Evolutionary conservation across 2,329 filamentous ascomycete genomes (phyloP).

Genomic region (Colletotrichum camelliae): DNA sequence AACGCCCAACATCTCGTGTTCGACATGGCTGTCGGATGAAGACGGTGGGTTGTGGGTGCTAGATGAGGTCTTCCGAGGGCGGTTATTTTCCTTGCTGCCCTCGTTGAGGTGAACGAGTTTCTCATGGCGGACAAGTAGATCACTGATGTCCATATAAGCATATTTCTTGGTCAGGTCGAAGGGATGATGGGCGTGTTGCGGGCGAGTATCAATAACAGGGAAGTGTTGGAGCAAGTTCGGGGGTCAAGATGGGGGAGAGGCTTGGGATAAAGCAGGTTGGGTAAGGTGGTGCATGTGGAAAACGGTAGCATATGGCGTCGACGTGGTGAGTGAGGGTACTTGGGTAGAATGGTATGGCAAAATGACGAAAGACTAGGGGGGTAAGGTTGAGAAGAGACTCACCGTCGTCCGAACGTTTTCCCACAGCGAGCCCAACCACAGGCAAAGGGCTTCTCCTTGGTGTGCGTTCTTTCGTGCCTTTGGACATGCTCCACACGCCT

Average conservation of each 20-base stretch:
- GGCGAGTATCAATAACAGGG: conserved; percentile 10
- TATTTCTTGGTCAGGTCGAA: conserved; percentile 30
- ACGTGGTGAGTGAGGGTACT: conserved; percentile 12
- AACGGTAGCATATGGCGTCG: conserved; percentile 7
- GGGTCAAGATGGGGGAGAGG: neutral
- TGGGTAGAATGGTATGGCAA: neutral
- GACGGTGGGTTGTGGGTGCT: conserved; percentile 48
- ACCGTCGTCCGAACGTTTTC: conserved; percentile 68
- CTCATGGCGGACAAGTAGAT: conserved; percentile 67
- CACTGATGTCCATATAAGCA: conserved; percentile 69
- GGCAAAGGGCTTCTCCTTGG: conserved; percentile 69
- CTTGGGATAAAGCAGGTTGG: conserved; percentile 12
- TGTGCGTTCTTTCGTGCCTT: conserved; percentile 68
- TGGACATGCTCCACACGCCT: conserved; percentile 70
- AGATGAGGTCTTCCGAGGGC: conserved; percentile 52
- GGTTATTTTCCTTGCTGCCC: conserved; percentile 57
- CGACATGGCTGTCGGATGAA: conserved; percentile 52
- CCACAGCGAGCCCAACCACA: conserved; percentile 65
- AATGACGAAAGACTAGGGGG: conserved; percentile 12
- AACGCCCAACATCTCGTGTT: conserved; percentile 51
- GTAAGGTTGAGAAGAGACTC: conserved; percentile 37
- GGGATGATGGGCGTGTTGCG: neutral
- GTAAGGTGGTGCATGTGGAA: conserved; percentile 10
- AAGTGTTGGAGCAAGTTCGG: neutral
- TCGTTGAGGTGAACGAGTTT: conserved; percentile 70